Evolutionary conservation across 2,329 filamentous ascomycete species (phyloP).

Genomic region (Aureobasidium mangrovei): DNA sequence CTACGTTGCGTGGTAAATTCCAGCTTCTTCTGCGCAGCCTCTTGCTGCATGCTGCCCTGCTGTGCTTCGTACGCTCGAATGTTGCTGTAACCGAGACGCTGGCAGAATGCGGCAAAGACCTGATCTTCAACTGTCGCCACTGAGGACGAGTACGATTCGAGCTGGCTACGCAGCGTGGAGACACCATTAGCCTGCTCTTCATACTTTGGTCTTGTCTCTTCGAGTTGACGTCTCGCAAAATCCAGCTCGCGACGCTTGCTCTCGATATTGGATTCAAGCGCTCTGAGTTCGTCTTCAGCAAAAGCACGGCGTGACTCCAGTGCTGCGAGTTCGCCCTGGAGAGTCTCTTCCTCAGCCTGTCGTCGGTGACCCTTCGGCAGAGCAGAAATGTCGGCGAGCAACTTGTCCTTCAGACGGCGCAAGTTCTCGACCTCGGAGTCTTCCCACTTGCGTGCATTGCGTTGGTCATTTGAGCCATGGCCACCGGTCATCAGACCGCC

Average conservation of each 20-base stretch:
- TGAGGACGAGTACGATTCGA: slow-evolving; percentile 50
- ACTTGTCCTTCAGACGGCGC: slow-evolving; percentile 64
- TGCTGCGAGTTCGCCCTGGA: slow-evolving; percentile 70
- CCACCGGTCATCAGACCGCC: slow-evolving; percentile 95
- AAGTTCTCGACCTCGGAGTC: slow-evolving; percentile 82
- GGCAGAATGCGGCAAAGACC: slow-evolving; percentile 78
- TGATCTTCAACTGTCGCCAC: slow-evolving; percentile 80
- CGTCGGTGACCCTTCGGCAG: slow-evolving; percentile 72
- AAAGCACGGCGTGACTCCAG: slow-evolving; percentile 68
- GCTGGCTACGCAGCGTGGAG: slow-evolving; percentile 49
- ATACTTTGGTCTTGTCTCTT: slow-evolving; percentile 69
- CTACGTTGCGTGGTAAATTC: slow-evolving; percentile 74
- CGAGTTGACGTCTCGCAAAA: slow-evolving; percentile 62
- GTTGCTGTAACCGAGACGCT: slow-evolving; percentile 73
- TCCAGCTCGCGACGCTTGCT: slow-evolving; percentile 78
- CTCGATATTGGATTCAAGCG: slow-evolving; percentile 71
- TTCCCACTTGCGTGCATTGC: slow-evolving; percentile 67
- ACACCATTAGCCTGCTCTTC: slow-evolving; percentile 62
- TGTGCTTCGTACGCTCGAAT: slow-evolving; percentile 91
- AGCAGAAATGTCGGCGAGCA: slow-evolving; percentile 67
- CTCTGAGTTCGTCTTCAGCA: slow-evolving; percentile 65
- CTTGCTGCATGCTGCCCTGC: slow-evolving; percentile 85
- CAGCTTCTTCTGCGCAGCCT: slow-evolving; percentile 76
- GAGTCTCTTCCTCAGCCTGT: slow-evolving; percentile 66
- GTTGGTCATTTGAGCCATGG: slow-evolving; percentile 65